Conservation (phyloP, 2,329 filamentous ascomycete genomes). For the Aureobasidium sp. region DNA sequence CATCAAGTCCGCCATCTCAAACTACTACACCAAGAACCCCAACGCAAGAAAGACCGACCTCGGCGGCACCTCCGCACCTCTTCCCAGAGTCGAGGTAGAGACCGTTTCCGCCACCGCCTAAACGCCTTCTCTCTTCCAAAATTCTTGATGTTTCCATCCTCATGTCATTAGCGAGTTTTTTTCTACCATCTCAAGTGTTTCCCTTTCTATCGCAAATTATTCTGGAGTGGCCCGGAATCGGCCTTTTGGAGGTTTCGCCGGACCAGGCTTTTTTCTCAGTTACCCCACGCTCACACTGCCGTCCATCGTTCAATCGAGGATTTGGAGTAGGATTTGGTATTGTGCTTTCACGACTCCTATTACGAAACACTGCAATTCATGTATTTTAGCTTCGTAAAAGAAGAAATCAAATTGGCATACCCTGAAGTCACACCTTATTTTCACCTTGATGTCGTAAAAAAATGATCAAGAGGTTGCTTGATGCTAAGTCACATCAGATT, state of each 20-base stretch:
- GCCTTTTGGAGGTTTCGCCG: neutral
- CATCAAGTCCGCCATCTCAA: conserved; percentile 83
- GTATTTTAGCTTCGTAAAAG: neutral
- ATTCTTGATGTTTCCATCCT: conserved; percentile 2
- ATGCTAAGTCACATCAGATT: no score
- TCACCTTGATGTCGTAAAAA: no score
- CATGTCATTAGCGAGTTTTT: conserved; percentile 9
- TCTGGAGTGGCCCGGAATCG: conserved; percentile 6
- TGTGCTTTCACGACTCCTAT: neutral
- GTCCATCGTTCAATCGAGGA: neutral
- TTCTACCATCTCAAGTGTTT: neutral
- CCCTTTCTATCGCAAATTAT: neutral
- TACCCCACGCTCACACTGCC: conserved; percentile 1
- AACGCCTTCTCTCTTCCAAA: neutral
- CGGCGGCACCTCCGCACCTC: conserved; percentile 60
- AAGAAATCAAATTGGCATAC: neutral
- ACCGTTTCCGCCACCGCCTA: conserved; percentile 30
- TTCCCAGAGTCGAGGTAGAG: conserved; percentile 58
- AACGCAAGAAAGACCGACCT: conserved; percentile 65
- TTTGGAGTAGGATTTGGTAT: neutral
- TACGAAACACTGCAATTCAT: neutral
- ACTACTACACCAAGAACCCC: conserved; percentile 89
- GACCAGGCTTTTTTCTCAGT: neutral
- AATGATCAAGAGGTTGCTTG: no score
- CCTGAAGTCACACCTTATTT: no score